A percentile compares a stretch with the other conserved stretches of the same genome.
phyloP scores from a whole-genome alignment of 139 green algal species.

The Tetraselmis chui region DNA sequence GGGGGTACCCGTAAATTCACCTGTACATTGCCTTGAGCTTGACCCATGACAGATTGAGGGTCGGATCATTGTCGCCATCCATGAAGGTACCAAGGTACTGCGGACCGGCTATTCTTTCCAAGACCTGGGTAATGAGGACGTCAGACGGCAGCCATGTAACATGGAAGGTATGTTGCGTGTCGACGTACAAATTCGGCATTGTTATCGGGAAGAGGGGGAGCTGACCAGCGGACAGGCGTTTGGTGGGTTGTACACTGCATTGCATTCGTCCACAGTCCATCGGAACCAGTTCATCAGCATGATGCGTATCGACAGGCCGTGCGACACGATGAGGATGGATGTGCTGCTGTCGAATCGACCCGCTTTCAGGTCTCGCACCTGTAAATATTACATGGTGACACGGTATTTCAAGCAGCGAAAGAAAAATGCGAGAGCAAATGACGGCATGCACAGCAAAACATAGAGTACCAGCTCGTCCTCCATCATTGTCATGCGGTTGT shows the following conservation, averaged over 20 bases:
- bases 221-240: neutral
- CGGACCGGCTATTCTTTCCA: neutral
- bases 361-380: constrained; percentile 1
- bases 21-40: neutral
- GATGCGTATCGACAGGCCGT: constrained; percentile 1
- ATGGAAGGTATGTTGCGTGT: too few species aligned
- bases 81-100: neutral
- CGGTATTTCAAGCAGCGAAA: too few species aligned
- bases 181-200: too few species aligned
- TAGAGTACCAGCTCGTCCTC: constrained; percentile 4
- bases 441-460: too few species aligned
- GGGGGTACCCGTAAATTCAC: too few species aligned
- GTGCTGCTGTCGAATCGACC: neutral
- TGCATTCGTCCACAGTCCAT: constrained; percentile 8
- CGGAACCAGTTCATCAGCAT: constrained; percentile 6
- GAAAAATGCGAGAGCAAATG: too few species aligned
- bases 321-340: neutral
- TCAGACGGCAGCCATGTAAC: too few species aligned
- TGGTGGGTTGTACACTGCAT: constrained; percentile 3
- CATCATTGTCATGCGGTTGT: constrained; percentile 2
- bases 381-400: too few species aligned
- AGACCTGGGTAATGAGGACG: too few species aligned
- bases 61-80: neutral
- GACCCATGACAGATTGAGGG: neutral
- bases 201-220: neutral